Conservation (phyloP, 2,329 filamentous ascomycete genomes). For the Aspergillus cejpii region DNA sequence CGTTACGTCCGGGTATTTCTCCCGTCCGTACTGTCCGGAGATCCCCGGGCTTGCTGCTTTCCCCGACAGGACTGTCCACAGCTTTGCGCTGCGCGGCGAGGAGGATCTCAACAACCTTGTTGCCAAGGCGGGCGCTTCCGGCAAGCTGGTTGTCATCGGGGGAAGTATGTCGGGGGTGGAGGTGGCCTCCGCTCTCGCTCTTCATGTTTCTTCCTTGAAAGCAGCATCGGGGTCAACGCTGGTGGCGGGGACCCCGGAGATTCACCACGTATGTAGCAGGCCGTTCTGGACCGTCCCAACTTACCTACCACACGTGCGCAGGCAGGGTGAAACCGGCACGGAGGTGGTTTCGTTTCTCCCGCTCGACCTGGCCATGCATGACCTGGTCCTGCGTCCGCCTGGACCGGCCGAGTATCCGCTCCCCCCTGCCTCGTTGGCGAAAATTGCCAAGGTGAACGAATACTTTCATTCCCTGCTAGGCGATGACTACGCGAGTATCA, state of each 20-base stretch:
- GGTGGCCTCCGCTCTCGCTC: constrained; percentile 64
- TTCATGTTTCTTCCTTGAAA: constrained; percentile 59
- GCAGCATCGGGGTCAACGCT: constrained; percentile 44
- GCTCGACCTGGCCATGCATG: constrained; percentile 65
- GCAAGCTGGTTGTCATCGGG: constrained; percentile 66
- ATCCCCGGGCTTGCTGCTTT: constrained; percentile 30
- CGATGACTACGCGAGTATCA: constrained; percentile 39
- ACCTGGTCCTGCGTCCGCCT: constrained; percentile 55
- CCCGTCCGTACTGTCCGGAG: constrained; percentile 51
- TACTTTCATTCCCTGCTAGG: constrained; percentile 43
- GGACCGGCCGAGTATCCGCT: constrained; percentile 56
- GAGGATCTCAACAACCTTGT: constrained; percentile 19
- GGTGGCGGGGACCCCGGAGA: constrained; percentile 26
- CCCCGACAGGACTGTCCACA: constrained; percentile 56
- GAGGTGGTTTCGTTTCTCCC: constrained; percentile 56
- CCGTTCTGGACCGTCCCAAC: constrained; percentile 66
- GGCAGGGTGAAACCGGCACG: constrained; percentile 1
- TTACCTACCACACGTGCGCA: constrained; percentile 35
- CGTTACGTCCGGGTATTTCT: constrained; percentile 71
- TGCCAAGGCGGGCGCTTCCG: constrained; percentile 15
- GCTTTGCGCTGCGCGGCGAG: constrained; percentile 58
- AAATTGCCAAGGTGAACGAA: constrained; percentile 50
- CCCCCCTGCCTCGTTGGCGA: constrained; percentile 56
- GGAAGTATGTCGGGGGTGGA: constrained; percentile 80
- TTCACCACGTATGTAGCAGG: constrained; percentile 63